phyloP scores from a whole-genome alignment of 176 grass and related monocot species.

The sorghum (Sorghum bicolor) region DNA sequence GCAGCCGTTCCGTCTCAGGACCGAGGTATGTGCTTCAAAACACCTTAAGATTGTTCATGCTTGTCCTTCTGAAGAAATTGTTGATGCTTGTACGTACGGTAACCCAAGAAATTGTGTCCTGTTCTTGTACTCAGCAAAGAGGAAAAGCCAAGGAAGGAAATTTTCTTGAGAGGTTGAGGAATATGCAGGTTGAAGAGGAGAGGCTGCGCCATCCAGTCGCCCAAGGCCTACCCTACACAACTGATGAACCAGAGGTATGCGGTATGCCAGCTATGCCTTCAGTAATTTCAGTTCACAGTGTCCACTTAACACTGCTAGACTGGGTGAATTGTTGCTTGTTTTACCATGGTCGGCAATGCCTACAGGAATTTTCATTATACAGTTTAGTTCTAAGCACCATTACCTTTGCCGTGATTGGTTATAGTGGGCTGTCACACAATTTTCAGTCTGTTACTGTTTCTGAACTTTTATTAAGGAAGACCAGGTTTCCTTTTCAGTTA shows the following conservation, averaged over 20 bases:
- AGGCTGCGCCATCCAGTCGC: constrained; percentile 61
- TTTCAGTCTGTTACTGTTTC: no score
- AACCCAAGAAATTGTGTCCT: not conserved
- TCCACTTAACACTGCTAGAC: not conserved
- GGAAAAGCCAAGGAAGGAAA: constrained; percentile 66
- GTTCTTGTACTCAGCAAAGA: constrained; percentile 52
- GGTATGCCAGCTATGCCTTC: constrained; percentile 4
- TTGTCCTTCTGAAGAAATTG: no score
- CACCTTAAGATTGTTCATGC: no score
- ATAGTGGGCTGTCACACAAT: no score
- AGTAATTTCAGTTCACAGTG: not conserved
- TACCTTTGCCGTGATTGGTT: no score
- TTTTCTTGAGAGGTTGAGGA: constrained; percentile 57
- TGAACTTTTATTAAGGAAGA: no score
- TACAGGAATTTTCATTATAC: not conserved
- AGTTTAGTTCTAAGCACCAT: not conserved
- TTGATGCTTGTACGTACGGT: not conserved
- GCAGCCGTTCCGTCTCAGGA: constrained; percentile 79
- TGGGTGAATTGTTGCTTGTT: not conserved
- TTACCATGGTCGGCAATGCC: not conserved
- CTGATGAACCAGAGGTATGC: constrained; percentile 69
- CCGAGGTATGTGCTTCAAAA: constrained; percentile 42
- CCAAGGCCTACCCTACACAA: constrained; percentile 75
- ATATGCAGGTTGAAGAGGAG: constrained; percentile 67
- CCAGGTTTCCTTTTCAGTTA: no score